A percentile compares a stretch with the other conserved stretches of the same genome.
phyloP scores from a whole-genome alignment of 345 rosid species.

The Microthlaspi erraticum region DNA sequence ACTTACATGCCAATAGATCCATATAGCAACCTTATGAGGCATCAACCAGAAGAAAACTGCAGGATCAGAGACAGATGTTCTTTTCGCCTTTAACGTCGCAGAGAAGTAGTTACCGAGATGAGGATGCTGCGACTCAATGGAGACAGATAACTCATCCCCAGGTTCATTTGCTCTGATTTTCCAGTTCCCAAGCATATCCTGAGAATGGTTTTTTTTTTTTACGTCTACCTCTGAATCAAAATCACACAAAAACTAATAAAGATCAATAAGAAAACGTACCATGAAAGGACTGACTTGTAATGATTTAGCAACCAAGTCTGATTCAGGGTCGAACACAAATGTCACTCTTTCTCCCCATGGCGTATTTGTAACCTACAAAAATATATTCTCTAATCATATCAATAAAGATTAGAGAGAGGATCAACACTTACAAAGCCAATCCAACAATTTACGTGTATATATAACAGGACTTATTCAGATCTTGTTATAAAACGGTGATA shows the following conservation, averaged over 20 bases:
- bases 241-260: conserved; percentile 6
- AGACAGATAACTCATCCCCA: conserved; percentile 61
- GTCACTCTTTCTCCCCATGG: conserved; percentile 93
- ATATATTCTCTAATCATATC: background rate
- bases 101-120: conserved; percentile 77
- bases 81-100: conserved; percentile 71
- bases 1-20: conserved; percentile 99
- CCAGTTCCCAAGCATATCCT: conserved; percentile 96
- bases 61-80: conserved; percentile 54
- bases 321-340: conserved; percentile 78
- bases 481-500: conserved; percentile 13
- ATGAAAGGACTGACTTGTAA: conserved; percentile 97
- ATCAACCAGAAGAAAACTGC: conserved; percentile 89
- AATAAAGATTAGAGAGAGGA: conserved; percentile 1
- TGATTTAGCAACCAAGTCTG: conserved; percentile 85
- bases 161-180: conserved; percentile 72
- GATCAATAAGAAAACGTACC: conserved; percentile 53
- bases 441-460: no score
- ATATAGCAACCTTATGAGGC: conserved; percentile 94
- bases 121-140: conserved; percentile 78
- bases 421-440: background rate
- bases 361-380: conserved; percentile 84
- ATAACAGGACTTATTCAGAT: background rate
- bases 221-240: background rate
- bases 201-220: conserved; percentile 5